phyloP scores from a whole-genome alignment of 345 rosid genomes.

The Eucalyptus sp. region DNA sequence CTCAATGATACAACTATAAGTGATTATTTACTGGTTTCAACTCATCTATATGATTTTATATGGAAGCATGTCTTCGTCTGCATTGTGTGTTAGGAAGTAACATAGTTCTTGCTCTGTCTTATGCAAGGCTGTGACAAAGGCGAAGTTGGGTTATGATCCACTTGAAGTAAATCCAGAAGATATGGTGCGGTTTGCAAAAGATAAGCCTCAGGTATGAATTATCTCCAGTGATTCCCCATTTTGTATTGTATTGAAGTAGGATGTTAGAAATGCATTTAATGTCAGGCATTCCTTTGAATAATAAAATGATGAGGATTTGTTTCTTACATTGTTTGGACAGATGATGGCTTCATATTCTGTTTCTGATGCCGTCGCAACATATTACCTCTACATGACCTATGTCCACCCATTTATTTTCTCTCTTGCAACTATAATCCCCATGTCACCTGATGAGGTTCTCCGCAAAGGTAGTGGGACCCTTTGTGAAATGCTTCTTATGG shows the following conservation, averaged over 20 bases:
- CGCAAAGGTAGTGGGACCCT: conserved; percentile 99
- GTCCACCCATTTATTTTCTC: conserved; percentile 97
- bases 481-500: conserved; percentile 99
- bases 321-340: conserved; percentile 32
- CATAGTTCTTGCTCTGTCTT: not conserved
- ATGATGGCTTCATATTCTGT: conserved; percentile 98
- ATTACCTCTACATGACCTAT: conserved; percentile 93
- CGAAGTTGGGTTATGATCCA: conserved; percentile 96
- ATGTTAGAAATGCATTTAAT: not conserved
- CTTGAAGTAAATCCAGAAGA: conserved; percentile 97
- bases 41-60: not conserved
- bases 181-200: conserved; percentile 94
- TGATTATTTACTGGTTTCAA: not conserved
- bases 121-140: conserved; percentile 86
- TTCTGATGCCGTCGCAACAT: conserved; percentile 98
- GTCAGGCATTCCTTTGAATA: not conserved
- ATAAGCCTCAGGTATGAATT: conserved; percentile 74
- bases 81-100: not conserved
- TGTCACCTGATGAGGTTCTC: conserved; percentile 98
- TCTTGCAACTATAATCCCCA: conserved; percentile 93
- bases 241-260: not conserved
- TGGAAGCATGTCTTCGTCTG: not conserved
- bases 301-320: not conserved
- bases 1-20: not conserved
- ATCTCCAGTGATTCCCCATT: not conserved